These are phyloP conservation scores for Metschnikowia corniflorae DNA, from an alignment of 805 yeast genomes.

Conservation along the genomic window DNA sequence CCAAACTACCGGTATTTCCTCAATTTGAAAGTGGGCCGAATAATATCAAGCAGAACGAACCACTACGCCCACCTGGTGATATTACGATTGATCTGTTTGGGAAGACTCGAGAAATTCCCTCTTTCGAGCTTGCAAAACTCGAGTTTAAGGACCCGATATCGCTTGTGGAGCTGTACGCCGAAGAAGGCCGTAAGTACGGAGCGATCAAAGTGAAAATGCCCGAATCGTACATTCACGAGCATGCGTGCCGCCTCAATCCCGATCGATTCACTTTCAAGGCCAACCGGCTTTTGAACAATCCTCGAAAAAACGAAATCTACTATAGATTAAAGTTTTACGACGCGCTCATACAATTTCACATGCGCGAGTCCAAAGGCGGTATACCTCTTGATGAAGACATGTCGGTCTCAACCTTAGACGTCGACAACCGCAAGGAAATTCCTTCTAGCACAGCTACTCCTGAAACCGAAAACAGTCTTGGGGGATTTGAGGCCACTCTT, in stretches of 20 bases:
- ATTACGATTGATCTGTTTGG: background rate
- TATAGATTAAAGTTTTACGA: slow-evolving; percentile 47
- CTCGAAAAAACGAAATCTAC: slow-evolving; percentile 39
- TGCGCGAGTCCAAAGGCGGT: background rate
- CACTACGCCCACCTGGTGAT: background rate
- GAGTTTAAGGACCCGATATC: slow-evolving; percentile 57
- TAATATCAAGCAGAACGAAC: background rate
- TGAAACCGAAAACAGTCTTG: background rate
- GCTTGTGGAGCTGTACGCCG: slow-evolving; percentile 53
- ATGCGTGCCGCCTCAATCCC: slow-evolving; percentile 35
- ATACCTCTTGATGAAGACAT: background rate
- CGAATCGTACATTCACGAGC: slow-evolving; percentile 18
- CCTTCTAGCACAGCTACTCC: background rate
- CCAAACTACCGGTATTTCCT: slow-evolving; percentile 1
- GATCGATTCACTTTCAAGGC: slow-evolving; percentile 52
- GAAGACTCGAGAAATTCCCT: slow-evolving; percentile 45
- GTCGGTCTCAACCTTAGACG: background rate
- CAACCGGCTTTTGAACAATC: slow-evolving; percentile 45
- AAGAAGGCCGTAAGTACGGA: slow-evolving; percentile 59
- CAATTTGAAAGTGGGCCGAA: background rate
- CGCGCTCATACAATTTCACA: slow-evolving; percentile 43
- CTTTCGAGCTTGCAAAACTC: slow-evolving; percentile 47
- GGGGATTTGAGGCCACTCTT: background rate
- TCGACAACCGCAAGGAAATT: background rate
- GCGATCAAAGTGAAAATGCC: slow-evolving; percentile 77